Percentiles rank a stretch among this genome's conserved stretches.
Evolutionary conservation across 1,284 basidiomycete genomes (phyloP).

Genomic region (Austropuccinia psidii): DNA sequence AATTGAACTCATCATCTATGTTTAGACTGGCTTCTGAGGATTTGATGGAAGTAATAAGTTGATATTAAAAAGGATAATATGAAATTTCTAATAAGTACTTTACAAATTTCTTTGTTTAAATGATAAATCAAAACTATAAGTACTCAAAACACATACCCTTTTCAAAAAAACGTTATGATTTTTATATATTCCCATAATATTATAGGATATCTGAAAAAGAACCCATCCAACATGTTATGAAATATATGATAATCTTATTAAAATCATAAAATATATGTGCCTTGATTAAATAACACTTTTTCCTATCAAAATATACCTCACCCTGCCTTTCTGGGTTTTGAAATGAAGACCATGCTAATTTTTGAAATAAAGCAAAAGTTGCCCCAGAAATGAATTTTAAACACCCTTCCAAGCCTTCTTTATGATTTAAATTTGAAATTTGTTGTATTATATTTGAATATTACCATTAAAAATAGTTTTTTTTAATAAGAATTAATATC

Average conservation of each 20-base stretch:
- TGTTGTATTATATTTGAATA: background rate
- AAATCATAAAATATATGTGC: constrained; percentile 9
- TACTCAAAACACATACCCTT: background rate
- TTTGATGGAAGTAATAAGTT: background rate
- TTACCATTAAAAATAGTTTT: background rate
- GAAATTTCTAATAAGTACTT: background rate
- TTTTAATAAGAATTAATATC: background rate
- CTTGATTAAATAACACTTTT: constrained; percentile 11
- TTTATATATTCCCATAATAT: background rate
- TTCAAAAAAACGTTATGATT: background rate
- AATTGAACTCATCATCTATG: background rate
- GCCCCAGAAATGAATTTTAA: background rate
- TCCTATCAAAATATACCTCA: constrained; percentile 3
- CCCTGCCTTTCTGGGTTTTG: too few species aligned
- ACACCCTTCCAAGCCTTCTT: constrained; percentile 3
- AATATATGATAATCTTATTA: background rate
- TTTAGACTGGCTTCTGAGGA: background rate
- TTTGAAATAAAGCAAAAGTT: background rate
- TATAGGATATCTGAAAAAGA: constrained; percentile 1
- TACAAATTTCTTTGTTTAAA: too few species aligned
- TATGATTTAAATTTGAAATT: background rate
- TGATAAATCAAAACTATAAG: too few species aligned
- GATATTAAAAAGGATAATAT: background rate
- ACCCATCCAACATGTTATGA: too few species aligned
- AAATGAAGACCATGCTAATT: too few species aligned